These are phyloP conservation scores for Ceratocystis destructans DNA, from an alignment of 2,329 filamentous ascomycete genomes.

Conservation along the genomic window DNA sequence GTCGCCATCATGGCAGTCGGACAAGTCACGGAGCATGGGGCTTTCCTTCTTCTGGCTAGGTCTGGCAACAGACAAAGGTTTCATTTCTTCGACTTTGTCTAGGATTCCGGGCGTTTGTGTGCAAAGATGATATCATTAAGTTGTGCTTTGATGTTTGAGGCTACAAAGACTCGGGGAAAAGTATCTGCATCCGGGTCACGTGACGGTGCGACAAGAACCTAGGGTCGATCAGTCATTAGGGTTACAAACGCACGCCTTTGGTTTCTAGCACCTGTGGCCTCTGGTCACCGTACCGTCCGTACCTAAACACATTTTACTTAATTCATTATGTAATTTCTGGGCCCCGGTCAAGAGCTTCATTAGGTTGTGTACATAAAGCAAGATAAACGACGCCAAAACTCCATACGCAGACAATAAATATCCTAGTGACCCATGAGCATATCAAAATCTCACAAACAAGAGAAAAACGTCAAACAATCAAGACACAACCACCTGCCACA, in stretches of 20 bases:
- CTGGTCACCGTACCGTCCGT: no score
- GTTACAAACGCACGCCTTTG: no score
- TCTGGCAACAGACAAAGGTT: neutral
- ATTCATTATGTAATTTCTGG: no score
- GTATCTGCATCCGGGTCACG: neutral
- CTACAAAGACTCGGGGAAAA: no score
- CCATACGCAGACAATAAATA: constrained; percentile 10
- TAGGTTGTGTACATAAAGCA: neutral
- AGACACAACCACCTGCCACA: neutral
- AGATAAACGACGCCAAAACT: constrained; percentile 12
- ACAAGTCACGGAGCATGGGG: neutral
- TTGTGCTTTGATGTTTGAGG: neutral
- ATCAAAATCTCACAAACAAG: constrained; percentile 4
- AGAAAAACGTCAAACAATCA: constrained; percentile 4
- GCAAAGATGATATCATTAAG: neutral
- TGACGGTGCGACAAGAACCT: rapidly evolving
- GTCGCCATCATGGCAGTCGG: neutral
- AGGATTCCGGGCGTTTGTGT: neutral
- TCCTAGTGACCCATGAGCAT: neutral
- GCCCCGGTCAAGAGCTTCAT: no score
- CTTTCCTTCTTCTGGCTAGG: neutral
- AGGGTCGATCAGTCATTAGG: rapidly evolving
- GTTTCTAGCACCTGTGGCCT: no score
- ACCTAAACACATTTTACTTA: no score
- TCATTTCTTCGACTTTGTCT: neutral